phyloP scores from a whole-genome alignment of 2,329 filamentous ascomycete genomes.

The Coniochaeta prunicola region DNA sequence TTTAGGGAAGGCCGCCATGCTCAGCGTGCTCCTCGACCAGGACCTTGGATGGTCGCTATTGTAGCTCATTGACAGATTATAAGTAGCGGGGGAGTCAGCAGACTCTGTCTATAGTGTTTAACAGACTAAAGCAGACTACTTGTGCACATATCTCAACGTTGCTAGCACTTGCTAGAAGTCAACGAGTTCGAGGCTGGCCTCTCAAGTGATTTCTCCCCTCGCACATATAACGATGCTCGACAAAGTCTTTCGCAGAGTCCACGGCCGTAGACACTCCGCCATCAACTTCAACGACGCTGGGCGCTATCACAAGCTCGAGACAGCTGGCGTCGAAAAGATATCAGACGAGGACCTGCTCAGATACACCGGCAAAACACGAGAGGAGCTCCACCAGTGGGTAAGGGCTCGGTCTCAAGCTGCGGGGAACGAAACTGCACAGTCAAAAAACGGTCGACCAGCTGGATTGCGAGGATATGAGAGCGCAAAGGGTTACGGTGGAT shows the following conservation, averaged over 20 bases:
- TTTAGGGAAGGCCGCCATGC: background rate
- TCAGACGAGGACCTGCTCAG: conserved; percentile 31
- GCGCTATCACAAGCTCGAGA: background rate
- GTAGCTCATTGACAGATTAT: too few species aligned
- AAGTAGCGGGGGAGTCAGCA: too few species aligned
- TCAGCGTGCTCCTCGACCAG: background rate
- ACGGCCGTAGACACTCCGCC: background rate
- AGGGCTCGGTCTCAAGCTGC: conserved; percentile 29
- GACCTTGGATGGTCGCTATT: too few species aligned
- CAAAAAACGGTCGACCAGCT: background rate
- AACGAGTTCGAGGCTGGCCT: too few species aligned
- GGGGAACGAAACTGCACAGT: conserved; percentile 25
- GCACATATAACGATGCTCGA: background rate
- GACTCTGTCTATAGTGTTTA: too few species aligned
- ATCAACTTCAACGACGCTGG: background rate
- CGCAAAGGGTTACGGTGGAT: background rate
- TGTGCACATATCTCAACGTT: too few species aligned
- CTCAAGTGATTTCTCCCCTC: too few species aligned
- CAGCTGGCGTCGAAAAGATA: conserved; percentile 8
- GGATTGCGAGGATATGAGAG: background rate
- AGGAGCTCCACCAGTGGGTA: conserved; percentile 27
- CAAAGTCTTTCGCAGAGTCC: background rate
- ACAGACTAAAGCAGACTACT: too few species aligned
- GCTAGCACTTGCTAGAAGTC: too few species aligned
- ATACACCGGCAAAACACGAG: conserved; percentile 30